Evolutionary conservation across 1,284 basidiomycete genomes (phyloP).

Genomic region (Ustilago esculenta): DNA sequence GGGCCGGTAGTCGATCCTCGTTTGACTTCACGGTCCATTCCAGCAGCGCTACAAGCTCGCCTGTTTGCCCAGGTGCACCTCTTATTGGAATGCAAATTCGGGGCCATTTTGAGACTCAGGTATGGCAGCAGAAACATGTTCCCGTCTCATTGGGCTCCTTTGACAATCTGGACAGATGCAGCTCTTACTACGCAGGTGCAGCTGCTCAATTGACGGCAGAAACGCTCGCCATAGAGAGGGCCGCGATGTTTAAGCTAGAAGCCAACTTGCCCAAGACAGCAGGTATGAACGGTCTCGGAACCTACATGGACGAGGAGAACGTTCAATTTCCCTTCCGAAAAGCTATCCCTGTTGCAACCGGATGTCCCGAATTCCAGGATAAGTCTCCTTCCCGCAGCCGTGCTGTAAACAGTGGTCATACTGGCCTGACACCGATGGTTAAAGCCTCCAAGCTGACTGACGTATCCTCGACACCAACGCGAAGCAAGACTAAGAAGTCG

Average conservation of each 20-base stretch:
- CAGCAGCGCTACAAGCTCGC: neutral
- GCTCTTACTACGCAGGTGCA: neutral
- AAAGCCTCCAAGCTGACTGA: constrained; percentile 28
- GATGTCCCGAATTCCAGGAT: neutral
- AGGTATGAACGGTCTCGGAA: constrained; percentile 33
- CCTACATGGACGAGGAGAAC: constrained; percentile 29
- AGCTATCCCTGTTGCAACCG: neutral
- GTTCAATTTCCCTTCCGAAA: constrained; percentile 28
- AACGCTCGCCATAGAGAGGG: constrained; percentile 11
- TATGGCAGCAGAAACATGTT: constrained; percentile 9
- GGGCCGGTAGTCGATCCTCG: constrained; percentile 9
- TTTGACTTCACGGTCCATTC: constrained; percentile 12
- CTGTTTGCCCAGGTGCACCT: constrained; percentile 35
- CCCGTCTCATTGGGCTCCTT: constrained; percentile 19
- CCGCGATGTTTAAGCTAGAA: constrained; percentile 12
- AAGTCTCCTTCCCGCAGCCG: neutral
- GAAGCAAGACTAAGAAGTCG: constrained; percentile 15
- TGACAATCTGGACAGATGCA: neutral
- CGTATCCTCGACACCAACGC: constrained; percentile 24
- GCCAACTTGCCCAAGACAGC: constrained; percentile 14
- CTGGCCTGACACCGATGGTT: constrained; percentile 43
- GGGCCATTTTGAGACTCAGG: constrained; percentile 21
- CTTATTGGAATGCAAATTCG: constrained; percentile 21
- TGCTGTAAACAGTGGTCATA: neutral
- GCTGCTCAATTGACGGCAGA: neutral